Evolutionary conservation across 2,329 filamentous ascomycete species (phyloP), one percentile per base, ranked within the genome.

Genomic region (Leptographium galeiforme): DNA sequence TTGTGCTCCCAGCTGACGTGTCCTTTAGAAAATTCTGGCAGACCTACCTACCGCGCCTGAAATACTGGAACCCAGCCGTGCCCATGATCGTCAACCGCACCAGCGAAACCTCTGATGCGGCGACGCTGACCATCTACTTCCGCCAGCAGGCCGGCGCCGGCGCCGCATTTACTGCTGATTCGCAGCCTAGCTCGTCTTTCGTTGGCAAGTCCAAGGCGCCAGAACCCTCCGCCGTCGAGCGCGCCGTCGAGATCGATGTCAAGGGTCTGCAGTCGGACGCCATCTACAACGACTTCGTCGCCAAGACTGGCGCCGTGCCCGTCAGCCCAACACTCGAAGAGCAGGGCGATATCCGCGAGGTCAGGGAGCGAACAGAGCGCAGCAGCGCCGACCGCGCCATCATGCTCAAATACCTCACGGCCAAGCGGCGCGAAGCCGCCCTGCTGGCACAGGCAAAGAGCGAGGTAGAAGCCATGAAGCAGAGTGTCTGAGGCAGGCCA

Each of bases 61-160:
- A 98, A 76, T 98, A 84, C 72, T 85, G 95, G 76, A 98, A 98
- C 67, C 93, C 93, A 0, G 72, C 81, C 13, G 68, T 96, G 47
- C 81, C 85, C 45, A 94, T 97, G 78, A 82, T 87, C 55, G 80
- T 95, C 62, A 84, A 85, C 67, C 85, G 87, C 55, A 82, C 78
- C 58, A 62, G 66, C 40, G 70, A 82, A 46, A 74, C 81, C 60
- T 66, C 72, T 6, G 72, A 72, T 25, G 71, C 77, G 8, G 79
- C 85, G 14, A 74, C 72, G 48, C 73, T 89, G 69, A 81, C 78
- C 56, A 72, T 90, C 61, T 84, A 84, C 69, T 78, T 84, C 61
- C 73, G 73, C 62, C 55, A 71, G 19, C 55, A 57, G 30, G 25
- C 43, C 4, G 43, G 52, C 6, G 46, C 60, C 6, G 43, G 54